A percentile compares a stretch with the other conserved stretches of the same genome.
phyloP scores from a whole-genome alignment of 495 filamentous ascomycete species.

The Penicillium angulare region DNA sequence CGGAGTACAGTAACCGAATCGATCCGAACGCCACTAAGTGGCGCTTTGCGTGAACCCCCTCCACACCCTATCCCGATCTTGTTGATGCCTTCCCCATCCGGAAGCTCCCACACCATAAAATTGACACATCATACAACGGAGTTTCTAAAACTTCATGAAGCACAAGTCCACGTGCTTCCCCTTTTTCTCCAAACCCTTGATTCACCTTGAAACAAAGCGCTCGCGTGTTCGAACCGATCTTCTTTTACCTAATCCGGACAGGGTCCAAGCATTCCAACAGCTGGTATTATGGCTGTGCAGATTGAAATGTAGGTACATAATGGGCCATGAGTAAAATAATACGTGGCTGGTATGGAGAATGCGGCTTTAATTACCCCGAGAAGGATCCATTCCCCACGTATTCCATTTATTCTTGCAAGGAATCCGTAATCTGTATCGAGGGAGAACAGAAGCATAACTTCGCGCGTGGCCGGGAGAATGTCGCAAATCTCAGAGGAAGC shows the following conservation, averaged over 20 bases:
- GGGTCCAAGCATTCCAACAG: conserved; percentile 15
- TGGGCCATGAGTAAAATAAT: conserved; percentile 5
- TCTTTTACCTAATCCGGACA: neutral
- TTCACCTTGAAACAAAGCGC: conserved; percentile 14
- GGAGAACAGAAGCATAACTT: conserved; percentile 12
- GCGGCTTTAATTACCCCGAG: neutral
- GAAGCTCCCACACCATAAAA: neutral
- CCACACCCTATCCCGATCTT: neutral
- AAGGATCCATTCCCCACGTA: neutral
- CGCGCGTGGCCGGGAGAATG: conserved; percentile 20
- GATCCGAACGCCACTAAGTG: neutral
- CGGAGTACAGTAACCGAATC: neutral
- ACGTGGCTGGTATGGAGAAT: conserved; percentile 21
- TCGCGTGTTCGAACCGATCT: conserved; percentile 11
- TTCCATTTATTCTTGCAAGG: neutral
- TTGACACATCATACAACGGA: conserved; percentile 18
- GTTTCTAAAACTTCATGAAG: neutral
- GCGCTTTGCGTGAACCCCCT: too few relatives aligned
- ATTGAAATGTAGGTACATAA: conserved; percentile 6
- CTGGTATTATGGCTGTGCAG: conserved; percentile 15
- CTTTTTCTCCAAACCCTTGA: conserved; percentile 9
- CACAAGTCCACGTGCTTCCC: conserved; percentile 18
- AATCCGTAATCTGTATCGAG: conserved; percentile 6
- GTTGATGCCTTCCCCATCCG: conserved; percentile 8
- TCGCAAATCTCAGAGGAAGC: neutral